phyloP scores from a whole-genome alignment of 306 rosid genomes.

The Hippophae rhamnoides region DNA sequence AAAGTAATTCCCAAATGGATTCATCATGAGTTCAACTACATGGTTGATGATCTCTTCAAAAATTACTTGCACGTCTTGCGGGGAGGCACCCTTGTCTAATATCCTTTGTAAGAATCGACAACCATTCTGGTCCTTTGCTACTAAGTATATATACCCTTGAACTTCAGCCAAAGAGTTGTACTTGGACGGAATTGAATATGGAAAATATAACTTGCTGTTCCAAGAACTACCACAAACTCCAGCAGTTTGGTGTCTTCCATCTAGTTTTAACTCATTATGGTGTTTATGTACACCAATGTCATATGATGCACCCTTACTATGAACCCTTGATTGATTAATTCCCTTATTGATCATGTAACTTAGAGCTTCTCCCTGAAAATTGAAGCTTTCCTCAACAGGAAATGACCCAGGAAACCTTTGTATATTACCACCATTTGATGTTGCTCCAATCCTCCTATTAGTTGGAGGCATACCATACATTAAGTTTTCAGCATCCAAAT shows the following conservation, averaged over 20 bases:
- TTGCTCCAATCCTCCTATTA: conserved; percentile 22
- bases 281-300: conserved; percentile 21
- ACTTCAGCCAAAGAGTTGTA: conserved; percentile 34
- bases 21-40: conserved; percentile 49
- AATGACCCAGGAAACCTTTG: conserved; percentile 24
- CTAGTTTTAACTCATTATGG: conserved; percentile 22
- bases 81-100: conserved; percentile 35
- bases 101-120: conserved; percentile 39
- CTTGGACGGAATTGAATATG: conserved; percentile 17
- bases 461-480: conserved; percentile 11
- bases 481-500: conserved; percentile 13
- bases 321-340: conserved; percentile 22
- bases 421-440: conserved; percentile 19
- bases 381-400: conserved; percentile 41
- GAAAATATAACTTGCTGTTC: conserved; percentile 14
- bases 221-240: conserved; percentile 26
- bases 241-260: conserved; percentile 13
- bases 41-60: conserved; percentile 38
- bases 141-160: conserved; percentile 25
- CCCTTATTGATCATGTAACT: conserved; percentile 25
- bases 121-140: conserved; percentile 51
- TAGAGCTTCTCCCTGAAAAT: conserved; percentile 42
- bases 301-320: conserved; percentile 19
- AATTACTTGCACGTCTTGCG: conserved; percentile 30
- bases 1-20: conserved; percentile 51